phyloP scores from a whole-genome alignment of 495 filamentous ascomycete genomes.

The Thozetella sp. region DNA sequence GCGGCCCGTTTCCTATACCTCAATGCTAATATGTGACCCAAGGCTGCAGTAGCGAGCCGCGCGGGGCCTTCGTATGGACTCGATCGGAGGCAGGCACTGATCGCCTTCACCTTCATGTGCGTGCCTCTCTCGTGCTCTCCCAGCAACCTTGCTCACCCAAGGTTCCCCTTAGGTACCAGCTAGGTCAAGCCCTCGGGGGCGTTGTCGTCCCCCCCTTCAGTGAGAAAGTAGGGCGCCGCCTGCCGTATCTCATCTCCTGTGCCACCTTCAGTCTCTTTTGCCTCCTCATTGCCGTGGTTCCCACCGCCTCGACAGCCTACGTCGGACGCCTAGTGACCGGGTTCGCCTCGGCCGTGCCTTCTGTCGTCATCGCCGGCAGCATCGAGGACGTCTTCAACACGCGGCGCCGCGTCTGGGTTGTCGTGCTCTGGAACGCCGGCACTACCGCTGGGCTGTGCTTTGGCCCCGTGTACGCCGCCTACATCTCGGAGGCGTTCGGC shows the following conservation, averaged over 20 bases:
- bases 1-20: too few species aligned
- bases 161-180: constrained; percentile 36
- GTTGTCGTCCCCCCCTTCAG: constrained; percentile 54
- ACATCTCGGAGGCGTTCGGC: constrained; percentile 17
- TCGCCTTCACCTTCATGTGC: constrained; percentile 12
- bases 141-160: background rate
- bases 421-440: constrained; percentile 46
- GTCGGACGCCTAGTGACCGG: constrained; percentile 47
- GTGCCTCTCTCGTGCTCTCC: background rate
- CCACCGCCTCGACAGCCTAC: constrained; percentile 34
- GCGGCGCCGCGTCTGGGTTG: constrained; percentile 46
- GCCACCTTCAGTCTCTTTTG: constrained; percentile 42
- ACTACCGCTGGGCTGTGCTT: constrained; percentile 44
- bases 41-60: constrained; percentile 11
- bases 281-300: constrained; percentile 39
- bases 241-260: constrained; percentile 49
- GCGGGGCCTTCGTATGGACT: constrained; percentile 18
- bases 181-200: constrained; percentile 51
- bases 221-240: constrained; percentile 53
- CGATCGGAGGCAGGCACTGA: constrained; percentile 4
- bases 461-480: constrained; percentile 47
- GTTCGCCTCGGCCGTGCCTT: constrained; percentile 49
- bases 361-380: constrained; percentile 50
- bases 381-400: constrained; percentile 57
- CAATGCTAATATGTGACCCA: constrained; percentile 6